Evolutionary conservation across 257 asterid genomes (phyloP), one percentile per base, ranked within the genome.

Genomic region (Ilex aquifolium): DNA sequence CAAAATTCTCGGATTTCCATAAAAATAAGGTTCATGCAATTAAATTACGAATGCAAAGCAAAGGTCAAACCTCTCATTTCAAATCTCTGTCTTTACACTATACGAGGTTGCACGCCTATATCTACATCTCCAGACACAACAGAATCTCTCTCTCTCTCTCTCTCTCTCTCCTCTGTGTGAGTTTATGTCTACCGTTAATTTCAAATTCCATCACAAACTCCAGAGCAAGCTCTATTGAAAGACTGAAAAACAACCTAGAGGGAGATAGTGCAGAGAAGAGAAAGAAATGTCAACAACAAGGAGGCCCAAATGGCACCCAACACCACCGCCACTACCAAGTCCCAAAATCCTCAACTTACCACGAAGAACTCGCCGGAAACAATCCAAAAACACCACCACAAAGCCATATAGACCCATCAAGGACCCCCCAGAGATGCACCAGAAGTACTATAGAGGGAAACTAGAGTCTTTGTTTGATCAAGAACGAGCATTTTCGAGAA

Each of bases 281-380:
- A 14, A 75, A 36, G 13, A 67, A 27, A n/a, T 75, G 61, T 30
- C 74, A 40, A 58, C 40, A 31, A 42, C 80, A 61, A 82, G 88
- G 78, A 75, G 70, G 55, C 72, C 76, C 30, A 88, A 79, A 71
- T 82, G 96, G 90, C 85, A 80, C 36, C 86, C 93, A 51, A 58
- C 83, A 3, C 88, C 83, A 32, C 84, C 92, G 51, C 95, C 92
- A 56, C 95, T 88, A 13, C 88, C 92, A 6, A 84, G 79, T 74
- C 98, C 98, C 10, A 86, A 84, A 69, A 76, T 91, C 59, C 89
- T 88, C 72, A 81, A 85, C 76, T 81, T 91, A 11, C 90, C 85
- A 12, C 82, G 96, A 6, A 65, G 91, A 21, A 68, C 65, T 59
- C 87, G 88, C 66, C 84, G 88, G n/a, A 84, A 80, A 65, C 83